Percentiles rank a stretch among this genome's conserved stretches.
Conservation (phyloP, 2,329 filamentous ascomycete genomes). For the Pleomassaria siparia region DNA sequence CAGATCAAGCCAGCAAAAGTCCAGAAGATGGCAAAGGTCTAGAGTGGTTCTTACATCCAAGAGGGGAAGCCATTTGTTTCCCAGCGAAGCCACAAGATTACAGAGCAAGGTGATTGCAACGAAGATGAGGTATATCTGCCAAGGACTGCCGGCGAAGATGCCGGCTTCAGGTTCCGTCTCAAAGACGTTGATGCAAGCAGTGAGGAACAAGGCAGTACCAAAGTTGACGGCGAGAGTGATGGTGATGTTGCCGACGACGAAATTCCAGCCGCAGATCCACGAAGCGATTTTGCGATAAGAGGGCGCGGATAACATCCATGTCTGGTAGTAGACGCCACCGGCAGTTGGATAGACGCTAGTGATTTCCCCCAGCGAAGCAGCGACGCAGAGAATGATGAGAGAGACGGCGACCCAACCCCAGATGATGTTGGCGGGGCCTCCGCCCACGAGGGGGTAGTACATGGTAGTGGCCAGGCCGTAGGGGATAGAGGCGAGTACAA, state of each 20-base stretch:
- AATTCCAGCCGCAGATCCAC: slow-evolving; percentile 76
- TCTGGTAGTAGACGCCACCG: slow-evolving; percentile 77
- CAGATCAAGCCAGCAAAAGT: slow-evolving; percentile 71
- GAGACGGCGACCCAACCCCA: slow-evolving; percentile 73
- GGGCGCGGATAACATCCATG: slow-evolving; percentile 69
- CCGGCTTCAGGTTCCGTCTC: slow-evolving; percentile 38
- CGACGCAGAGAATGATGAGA: slow-evolving; percentile 68
- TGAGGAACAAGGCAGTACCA: slow-evolving; percentile 60
- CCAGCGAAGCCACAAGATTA: slow-evolving; percentile 55
- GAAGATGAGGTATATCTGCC: slow-evolving; percentile 53
- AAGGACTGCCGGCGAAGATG: slow-evolving; percentile 47
- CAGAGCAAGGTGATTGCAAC: slow-evolving; percentile 52
- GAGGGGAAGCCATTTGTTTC: slow-evolving; percentile 56
- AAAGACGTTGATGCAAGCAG: slow-evolving; percentile 59
- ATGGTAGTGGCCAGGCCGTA: slow-evolving; percentile 73
- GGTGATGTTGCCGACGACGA: slow-evolving; percentile 77
- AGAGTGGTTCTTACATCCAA: slow-evolving; percentile 62
- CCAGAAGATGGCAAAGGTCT: slow-evolving; percentile 74
- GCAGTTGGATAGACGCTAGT: slow-evolving; percentile 76
- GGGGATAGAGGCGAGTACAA: slow-evolving; percentile 73
- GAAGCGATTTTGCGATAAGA: slow-evolving; percentile 64
- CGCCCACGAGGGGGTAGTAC: slow-evolving; percentile 66
- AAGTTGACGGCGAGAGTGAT: slow-evolving; percentile 85
- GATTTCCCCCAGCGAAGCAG: slow-evolving; percentile 71
- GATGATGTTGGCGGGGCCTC: slow-evolving; percentile 69